phyloP scores from a whole-genome alignment of 305 asterid species.

The Fraxinus ornus region DNA sequence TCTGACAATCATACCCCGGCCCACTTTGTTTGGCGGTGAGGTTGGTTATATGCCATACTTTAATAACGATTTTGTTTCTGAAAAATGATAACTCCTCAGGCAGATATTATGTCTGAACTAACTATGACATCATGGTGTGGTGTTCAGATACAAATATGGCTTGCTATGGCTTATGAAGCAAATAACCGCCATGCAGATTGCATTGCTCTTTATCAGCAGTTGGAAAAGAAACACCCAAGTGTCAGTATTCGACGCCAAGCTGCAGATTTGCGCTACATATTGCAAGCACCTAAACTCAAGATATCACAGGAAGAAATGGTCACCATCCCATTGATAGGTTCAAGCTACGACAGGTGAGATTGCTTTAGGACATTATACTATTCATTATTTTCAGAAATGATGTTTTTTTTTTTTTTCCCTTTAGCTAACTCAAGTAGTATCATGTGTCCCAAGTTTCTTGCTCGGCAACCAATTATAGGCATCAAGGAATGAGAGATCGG shows the following conservation, averaged over 20 bases:
- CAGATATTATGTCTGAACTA: conserved; percentile 1
- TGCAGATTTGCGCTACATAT: conserved; percentile 71
- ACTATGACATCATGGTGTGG: not conserved
- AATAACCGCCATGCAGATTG: conserved; percentile 89
- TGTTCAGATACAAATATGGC: conserved; percentile 93
- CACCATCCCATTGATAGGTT: conserved; percentile 90
- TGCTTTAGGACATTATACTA: not conserved
- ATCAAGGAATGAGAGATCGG: not conserved
- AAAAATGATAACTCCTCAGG: not conserved
- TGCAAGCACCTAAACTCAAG: conserved; percentile 96
- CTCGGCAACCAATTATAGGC: not conserved
- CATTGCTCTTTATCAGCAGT: conserved; percentile 71
- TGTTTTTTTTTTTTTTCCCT: not conserved
- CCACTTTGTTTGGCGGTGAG: conserved; percentile 98
- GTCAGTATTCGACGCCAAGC: conserved; percentile 83
- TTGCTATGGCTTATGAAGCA: conserved; percentile 98
- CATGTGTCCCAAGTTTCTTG: not conserved
- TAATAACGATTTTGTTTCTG: not conserved
- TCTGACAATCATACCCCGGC: conserved; percentile 81
- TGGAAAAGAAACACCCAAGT: conserved; percentile 77
- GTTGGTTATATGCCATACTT: conserved; percentile 39
- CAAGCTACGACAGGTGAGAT: conserved; percentile 85
- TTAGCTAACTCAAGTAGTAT: not conserved
- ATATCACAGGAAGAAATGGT: conserved; percentile 98
- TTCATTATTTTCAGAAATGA: not conserved